Evolutionary conservation across 768 basidiomycete genomes (phyloP), one percentile per base, ranked within the genome.

Genomic region (Leucogyrophana mollusca): DNA sequence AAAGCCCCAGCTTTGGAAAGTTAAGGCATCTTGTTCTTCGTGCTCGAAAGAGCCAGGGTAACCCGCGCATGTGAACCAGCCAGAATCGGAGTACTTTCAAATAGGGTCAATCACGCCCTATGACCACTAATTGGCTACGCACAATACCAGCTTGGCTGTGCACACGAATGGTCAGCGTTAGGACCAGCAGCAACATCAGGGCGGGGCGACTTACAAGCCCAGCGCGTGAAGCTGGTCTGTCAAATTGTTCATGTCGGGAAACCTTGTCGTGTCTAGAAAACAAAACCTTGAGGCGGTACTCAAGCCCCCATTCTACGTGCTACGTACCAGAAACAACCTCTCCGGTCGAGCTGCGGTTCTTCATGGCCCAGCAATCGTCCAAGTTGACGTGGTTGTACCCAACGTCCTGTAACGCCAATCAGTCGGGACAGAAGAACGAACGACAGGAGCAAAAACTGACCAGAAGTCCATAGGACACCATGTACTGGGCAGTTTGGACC

Each of bases 301-400:
- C 13, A n/a, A n/a, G 27, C 27, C 7, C 7, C 7, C 6, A 30
- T 30, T 30, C 7, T 6, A 30, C 6, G 13, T 30, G 7, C n/a
- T 21, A 56, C 73, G 11, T 21, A 80, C 81, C 74, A 20, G 78
- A 79, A 40, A 80, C 68, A 18, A 85, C 72, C 52, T 79, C 69
- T 3, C 83, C 83, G 4, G 65, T 58, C 3, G 70, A 55, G 43
- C 60, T 77, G 34, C 83, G 72, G 38, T 77, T 61, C 60, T 76
- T 80, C 61, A 75, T 73, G 1, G 81, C 74, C 59, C 79, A 85
- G 53, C 83, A 85, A 47, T 84, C 83, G 49, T 85, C 83, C 34
- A 85, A 60, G 46, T 82, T 83, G 49, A 84, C 67, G 43, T 79
- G 69, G 40, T 72, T 71, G 57, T 83, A 85, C 0, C 83, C 83